A percentile compares a stretch with the other conserved stretches of the same genome.
Conservation (phyloP, 1,139 yeast genomes). For the Kodamaea sp. region DNA sequence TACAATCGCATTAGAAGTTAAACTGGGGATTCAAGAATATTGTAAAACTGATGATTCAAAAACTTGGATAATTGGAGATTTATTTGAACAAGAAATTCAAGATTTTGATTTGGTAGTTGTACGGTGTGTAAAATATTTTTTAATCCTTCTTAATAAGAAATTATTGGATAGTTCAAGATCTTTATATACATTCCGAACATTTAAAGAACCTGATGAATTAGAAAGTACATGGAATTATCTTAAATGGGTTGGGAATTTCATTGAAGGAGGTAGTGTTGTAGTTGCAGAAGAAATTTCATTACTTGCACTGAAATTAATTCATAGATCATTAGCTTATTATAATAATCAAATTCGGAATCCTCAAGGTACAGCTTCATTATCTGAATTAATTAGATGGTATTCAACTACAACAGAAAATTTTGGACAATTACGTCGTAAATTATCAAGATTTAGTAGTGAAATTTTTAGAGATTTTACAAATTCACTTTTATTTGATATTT, state of each 20-base stretch:
- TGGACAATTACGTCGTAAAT: constrained; percentile 80
- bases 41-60: constrained; percentile 57
- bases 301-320: constrained; percentile 63
- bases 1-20: constrained; percentile 70
- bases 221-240: constrained; percentile 76
- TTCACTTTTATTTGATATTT: constrained; percentile 62
- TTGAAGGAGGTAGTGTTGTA: constrained; percentile 82
- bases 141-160: constrained; percentile 70
- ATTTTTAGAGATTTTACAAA: constrained; percentile 74
- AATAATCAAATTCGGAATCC: constrained; percentile 70
- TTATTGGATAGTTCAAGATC: constrained; percentile 72
- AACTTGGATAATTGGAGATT: constrained; percentile 73
- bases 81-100: constrained; percentile 52
- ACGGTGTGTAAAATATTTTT: constrained; percentile 70
- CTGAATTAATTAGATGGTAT: constrained; percentile 76
- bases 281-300: constrained; percentile 74
- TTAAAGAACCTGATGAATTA: constrained; percentile 88
- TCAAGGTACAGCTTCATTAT: constrained; percentile 36
- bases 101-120: constrained; percentile 71
- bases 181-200: constrained; percentile 66
- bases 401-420: constrained; percentile 79
- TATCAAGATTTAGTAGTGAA: constrained; percentile 71
- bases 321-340: constrained; percentile 67
- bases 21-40: constrained; percentile 62
- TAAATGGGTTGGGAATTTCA: constrained; percentile 62